Base-by-base conservation (phyloP, 2,329 filamentous ascomycete species). In the Fusarium sulawesiense region DNA sequence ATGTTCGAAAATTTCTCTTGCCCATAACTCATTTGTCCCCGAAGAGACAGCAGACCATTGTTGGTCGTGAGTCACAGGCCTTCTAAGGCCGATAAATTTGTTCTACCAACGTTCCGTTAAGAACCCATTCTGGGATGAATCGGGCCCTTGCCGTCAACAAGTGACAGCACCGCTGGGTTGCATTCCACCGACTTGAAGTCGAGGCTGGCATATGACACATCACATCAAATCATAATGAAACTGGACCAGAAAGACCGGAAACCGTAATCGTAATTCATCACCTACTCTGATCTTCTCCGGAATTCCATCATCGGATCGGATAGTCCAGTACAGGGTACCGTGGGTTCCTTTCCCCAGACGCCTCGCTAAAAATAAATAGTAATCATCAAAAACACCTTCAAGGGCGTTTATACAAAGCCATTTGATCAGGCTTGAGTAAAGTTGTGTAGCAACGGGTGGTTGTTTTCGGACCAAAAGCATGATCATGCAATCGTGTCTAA, bases 51-150 rank as follows among this genome's bases (percentile, higher is more conserved):
- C 45, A 63, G 66, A 74, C 71, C 73, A 67, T 41, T 69, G 34
- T 55, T 25, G 65, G 67, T 70, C 70, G 56, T 64, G 75, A 72
- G 70, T 76, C 58, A 73, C 75, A 75, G 74, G 80, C 80, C 80
- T 82, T 82, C 80, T 81, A 77, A 75, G 74, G 56, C 74, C 80
- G 77, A 80, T 65, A 60, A 55, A 41, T 76, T 80, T 73, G 40
- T 83, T 92, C 84, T 93, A 78, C 91, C 91, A 92, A 91, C 89
- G 91, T 89, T 93, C 91, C 91, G 91, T 93, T 93, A 91, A 91
- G 90, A 85, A 85, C 87, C 84, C 82, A 86, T 88, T 87, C 88
- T 91, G 85, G 83, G 86, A 78, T 86, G 84, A 89, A 87, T 85
- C 82, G 82, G 87, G 89, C 84, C 86, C 91, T 87, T 91, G 91